phyloP scores from a whole-genome alignment of 441 rosid genomes.

The Biscutella auriculata region DNA sequence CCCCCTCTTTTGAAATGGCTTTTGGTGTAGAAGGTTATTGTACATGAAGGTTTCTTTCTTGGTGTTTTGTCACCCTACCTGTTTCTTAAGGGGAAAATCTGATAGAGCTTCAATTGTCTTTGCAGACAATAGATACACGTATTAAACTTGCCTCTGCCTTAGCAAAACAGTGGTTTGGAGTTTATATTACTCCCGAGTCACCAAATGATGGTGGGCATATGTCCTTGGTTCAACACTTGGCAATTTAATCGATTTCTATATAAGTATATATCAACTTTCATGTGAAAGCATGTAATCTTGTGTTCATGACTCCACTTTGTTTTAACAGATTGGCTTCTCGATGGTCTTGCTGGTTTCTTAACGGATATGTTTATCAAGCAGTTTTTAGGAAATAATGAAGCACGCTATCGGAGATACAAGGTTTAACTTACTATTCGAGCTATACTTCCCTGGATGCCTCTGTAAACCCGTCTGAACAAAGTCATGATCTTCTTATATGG shows the following conservation, averaged over 20 bases:
- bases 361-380: constrained; percentile 85
- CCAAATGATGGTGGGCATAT: constrained; percentile 73
- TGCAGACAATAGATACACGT: constrained; percentile 85
- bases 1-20: background rate
- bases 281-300: constrained; percentile 4
- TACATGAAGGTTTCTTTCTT: background rate
- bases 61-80: constrained; percentile 5
- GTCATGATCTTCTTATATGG: background rate
- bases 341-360: constrained; percentile 92
- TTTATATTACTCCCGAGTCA: constrained; percentile 67
- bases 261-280: too few species aligned
- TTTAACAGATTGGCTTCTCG: constrained; percentile 86
- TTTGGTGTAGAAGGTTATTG: background rate
- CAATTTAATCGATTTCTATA: background rate
- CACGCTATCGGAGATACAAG: constrained; percentile 89
- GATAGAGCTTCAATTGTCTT: constrained; percentile 22
- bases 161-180: constrained; percentile 99
- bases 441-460: constrained; percentile 1
- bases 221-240: background rate
- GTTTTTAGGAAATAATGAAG: constrained; percentile 94
- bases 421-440: constrained; percentile 30
- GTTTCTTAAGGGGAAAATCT: constrained; percentile 13
- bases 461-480: background rate
- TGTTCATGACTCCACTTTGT: constrained; percentile 19
- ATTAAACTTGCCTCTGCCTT: constrained; percentile 83